A percentile compares a stretch with the other conserved stretches of the same genome.
Conservation (phyloP, 768 basidiomycete genomes). For the Termitomyces sp. region DNA sequence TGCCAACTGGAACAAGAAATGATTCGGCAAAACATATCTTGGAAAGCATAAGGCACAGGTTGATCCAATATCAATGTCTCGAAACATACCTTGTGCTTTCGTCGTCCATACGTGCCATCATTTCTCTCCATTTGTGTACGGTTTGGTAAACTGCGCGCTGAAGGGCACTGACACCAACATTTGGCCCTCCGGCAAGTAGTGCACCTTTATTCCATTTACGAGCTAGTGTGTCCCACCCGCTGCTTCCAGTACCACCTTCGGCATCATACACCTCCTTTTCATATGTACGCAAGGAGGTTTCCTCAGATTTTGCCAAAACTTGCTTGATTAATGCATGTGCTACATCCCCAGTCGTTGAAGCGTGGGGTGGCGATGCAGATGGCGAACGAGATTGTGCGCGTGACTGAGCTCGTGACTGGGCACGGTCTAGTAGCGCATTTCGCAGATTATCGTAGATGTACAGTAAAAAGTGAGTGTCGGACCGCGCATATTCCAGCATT, state of each 20-base stretch:
- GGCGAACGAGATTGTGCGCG: slow-evolving; percentile 35
- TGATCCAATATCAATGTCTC: not conserved
- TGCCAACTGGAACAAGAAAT: slow-evolving; percentile 69
- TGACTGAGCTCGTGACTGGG: slow-evolving; percentile 39
- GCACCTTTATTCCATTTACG: slow-evolving; percentile 79
- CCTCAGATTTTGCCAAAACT: slow-evolving; percentile 70
- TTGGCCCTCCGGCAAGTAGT: slow-evolving; percentile 39
- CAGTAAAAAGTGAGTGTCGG: slow-evolving; percentile 94
- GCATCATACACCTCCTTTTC: slow-evolving; percentile 69
- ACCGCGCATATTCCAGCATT: slow-evolving; percentile 91
- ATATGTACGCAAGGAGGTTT: slow-evolving; percentile 74
- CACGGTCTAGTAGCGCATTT: slow-evolving; percentile 79
- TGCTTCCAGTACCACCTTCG: slow-evolving; percentile 58
- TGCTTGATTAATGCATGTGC: slow-evolving; percentile 50
- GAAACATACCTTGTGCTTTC: slow-evolving; percentile 68
- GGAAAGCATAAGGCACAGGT: not conserved
- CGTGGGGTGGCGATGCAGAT: slow-evolving; percentile 23
- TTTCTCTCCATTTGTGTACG: slow-evolving; percentile 84
- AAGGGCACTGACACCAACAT: slow-evolving; percentile 35
- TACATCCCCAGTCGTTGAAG: slow-evolving; percentile 19
- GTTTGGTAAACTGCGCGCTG: slow-evolving; percentile 65
- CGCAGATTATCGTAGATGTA: slow-evolving; percentile 91
- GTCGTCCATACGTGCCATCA: slow-evolving; percentile 76
- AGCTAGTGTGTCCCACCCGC: slow-evolving; percentile 77
- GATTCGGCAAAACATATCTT: slow-evolving; percentile 77